Base-by-base conservation (phyloP, 352 stramenopile genomes). In the Salisapilia sapeloensis region DNA sequence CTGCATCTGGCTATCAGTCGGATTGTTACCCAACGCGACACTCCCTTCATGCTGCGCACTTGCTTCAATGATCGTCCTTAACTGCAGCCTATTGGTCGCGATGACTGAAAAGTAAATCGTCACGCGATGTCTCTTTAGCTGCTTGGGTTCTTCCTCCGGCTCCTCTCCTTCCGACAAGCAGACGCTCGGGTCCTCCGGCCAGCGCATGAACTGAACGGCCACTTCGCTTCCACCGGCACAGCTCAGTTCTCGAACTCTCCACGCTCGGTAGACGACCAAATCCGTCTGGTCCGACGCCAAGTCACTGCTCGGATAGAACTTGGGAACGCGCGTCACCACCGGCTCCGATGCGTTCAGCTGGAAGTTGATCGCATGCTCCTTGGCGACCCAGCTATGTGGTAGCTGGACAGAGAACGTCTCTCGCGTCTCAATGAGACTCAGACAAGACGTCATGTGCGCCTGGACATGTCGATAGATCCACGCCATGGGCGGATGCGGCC, bases 81-180 rank as follows among this genome's bases (percentile, higher is more conserved):
- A 43, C 31, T 74, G 58, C 23, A 83, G 39, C 3, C 38, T 56
- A 1, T 39, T 53, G 13, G 50, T n/a, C 7, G 63, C 67, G 22
- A 69, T 58, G 0, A 66, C 46, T 3, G 60, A 63, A 26, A 83
- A 76, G 47, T 75, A 76, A 24, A 67, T 60, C 31, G 67, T 78
- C 19, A 77, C 47, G 4, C 66, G 60, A 20, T 28, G 29, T 45
- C 33, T 16, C 29, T 30, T 26, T 14, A 10, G 4, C 28, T 35
- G 10, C 27, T 27, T 4, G 10, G 39, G 29, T 6, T 37, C 6
- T 33, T 37, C 2, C 20, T 26, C 13, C 13, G 8, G 11, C 42
- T 36, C 30, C 30, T n/a, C 13, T 17, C 15, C 8, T 24, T 29
- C 10, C 13, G 25, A 16, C n/a, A n/a, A n/a, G n/a, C 11, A 23